phyloP scores from a whole-genome alignment of 176 grass and related monocot species.

The barley (Hordeum vulgare) region MorexV3_pseudomolecules_assembly NC_058520.1:520726602-520727101 shows the following conservation, averaged over 20 bases:
- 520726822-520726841: neutral
- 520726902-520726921: neutral
- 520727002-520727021: slow-evolving; percentile 1
- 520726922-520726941: slow-evolving; percentile 46
- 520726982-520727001: slow-evolving; percentile 7
- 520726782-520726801: neutral
- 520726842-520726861: neutral
- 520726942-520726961: slow-evolving; percentile 50
- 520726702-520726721: slow-evolving; percentile 10
- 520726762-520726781: slow-evolving; percentile 17
- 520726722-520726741: slow-evolving; percentile 24
- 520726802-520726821: neutral
- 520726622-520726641: slow-evolving; percentile 24
- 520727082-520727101: neutral
- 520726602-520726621: slow-evolving; percentile 9
- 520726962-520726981: slow-evolving; percentile 29
- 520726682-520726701: neutral
- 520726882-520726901: slow-evolving; percentile 4
- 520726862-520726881: neutral
- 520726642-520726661: slow-evolving; percentile 37
- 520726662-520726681: slow-evolving; percentile 4
- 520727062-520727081: neutral
- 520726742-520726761: slow-evolving; percentile 17
- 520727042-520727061: slow-evolving; percentile 18
- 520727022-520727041: slow-evolving; percentile 48